phyloP scores from a whole-genome alignment of 2,329 filamentous ascomycete species.

The Trematosphaeria pertusa region DNA sequence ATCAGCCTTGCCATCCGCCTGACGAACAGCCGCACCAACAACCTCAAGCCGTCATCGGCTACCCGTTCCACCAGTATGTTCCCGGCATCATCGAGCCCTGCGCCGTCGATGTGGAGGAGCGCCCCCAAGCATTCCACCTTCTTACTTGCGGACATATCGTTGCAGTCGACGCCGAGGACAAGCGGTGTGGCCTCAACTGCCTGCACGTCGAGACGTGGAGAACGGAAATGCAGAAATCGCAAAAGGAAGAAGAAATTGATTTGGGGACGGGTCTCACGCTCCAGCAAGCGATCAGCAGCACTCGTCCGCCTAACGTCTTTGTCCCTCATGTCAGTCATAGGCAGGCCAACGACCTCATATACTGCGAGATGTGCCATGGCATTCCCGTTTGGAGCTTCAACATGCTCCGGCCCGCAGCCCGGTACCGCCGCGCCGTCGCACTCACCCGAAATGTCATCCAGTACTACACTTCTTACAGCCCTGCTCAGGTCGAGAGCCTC shows the following conservation, averaged over 20 bases:
- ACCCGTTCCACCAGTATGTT: neutral
- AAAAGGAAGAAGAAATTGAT: neutral
- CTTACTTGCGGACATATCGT: conserved; percentile 29
- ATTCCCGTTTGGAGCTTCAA: conserved; percentile 20
- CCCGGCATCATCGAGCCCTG: conserved; percentile 7
- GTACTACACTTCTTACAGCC: neutral
- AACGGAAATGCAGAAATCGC: neutral
- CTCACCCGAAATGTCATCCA: conserved; percentile 16
- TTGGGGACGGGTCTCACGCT: neutral
- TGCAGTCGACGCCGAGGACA: conserved; percentile 11
- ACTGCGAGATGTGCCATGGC: conserved; percentile 24
- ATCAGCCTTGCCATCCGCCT: neutral
- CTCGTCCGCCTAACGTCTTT: neutral
- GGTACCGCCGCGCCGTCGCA: conserved; percentile 13
- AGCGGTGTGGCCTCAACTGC: conserved; percentile 23
- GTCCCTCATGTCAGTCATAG: neutral
- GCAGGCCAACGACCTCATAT: conserved; percentile 14
- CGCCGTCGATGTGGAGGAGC: neutral
- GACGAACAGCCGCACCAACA: neutral
- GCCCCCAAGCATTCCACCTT: conserved; percentile 15
- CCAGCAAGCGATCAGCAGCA: neutral
- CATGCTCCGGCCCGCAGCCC: neutral
- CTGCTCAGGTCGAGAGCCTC: neutral
- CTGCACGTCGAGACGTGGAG: conserved; percentile 8
- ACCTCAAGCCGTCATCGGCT: neutral